Evolutionary conservation across 106 monocot species (phyloP).

Genomic region (Acanthochlamys bracteata): DNA sequence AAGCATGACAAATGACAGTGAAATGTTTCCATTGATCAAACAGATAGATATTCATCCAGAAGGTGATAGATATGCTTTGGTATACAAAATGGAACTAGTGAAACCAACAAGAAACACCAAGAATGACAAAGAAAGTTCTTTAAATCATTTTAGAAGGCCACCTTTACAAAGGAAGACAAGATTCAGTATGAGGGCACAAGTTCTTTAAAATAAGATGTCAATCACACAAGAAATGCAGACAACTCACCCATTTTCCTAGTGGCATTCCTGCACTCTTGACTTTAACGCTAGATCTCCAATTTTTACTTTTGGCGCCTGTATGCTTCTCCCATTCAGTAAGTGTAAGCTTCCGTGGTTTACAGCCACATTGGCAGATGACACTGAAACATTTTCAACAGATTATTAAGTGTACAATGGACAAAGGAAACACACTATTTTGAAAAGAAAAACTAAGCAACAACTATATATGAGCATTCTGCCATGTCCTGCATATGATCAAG

Average conservation of each 20-base stretch:
- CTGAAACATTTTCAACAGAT: conserved; percentile 21
- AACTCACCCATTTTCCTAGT: conserved; percentile 79
- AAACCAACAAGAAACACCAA: too few species aligned
- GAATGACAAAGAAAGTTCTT: too few species aligned
- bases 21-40: too few species aligned
- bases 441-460: neutral
- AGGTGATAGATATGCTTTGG: too few species aligned
- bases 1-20: neutral
- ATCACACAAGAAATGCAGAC: neutral
- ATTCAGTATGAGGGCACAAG: too few species aligned
- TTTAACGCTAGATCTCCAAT: conserved; percentile 81
- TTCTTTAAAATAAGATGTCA: too few species aligned
- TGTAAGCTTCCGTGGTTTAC: conserved; percentile 46
- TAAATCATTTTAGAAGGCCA: too few species aligned
- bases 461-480: too few species aligned
- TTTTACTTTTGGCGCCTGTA: conserved; percentile 82
- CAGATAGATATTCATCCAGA: too few species aligned
- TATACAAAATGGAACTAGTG: too few species aligned
- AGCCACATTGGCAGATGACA: conserved; percentile 72
- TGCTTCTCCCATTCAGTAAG: conserved; percentile 87
- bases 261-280: conserved; percentile 55
- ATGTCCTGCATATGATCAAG: too few species aligned
- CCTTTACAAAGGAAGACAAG: too few species aligned
- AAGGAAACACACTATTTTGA: neutral
- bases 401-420: neutral